These are phyloP conservation scores for Phoma herbarum DNA, from an alignment of 2,329 filamentous ascomycete species.

Conservation along the genomic window DNA sequence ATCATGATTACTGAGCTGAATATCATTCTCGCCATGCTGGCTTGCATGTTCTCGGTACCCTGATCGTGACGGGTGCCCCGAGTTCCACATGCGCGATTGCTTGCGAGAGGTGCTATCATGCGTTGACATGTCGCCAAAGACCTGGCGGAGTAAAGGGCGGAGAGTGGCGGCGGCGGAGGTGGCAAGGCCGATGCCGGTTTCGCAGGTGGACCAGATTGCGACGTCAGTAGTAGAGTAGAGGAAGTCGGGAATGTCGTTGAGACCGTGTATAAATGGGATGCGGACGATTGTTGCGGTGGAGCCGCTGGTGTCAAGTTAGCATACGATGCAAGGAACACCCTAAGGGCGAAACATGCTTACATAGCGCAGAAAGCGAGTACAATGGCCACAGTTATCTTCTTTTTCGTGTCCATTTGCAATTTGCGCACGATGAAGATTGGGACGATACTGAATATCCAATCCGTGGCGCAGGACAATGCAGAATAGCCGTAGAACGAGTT, in stretches of 20 bases:
- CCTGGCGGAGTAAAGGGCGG: constrained; percentile 25
- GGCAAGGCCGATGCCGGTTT: constrained; percentile 29
- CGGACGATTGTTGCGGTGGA: constrained; percentile 27
- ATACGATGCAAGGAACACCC: constrained; percentile 3
- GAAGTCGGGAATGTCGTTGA: constrained; percentile 25
- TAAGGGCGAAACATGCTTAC: constrained; percentile 13
- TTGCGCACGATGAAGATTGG: constrained; percentile 28
- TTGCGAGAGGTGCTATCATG: constrained; percentile 23
- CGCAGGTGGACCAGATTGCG: constrained; percentile 30
- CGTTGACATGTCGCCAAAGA: constrained; percentile 25
- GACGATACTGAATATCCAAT: constrained; percentile 28
- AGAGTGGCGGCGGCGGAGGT: constrained; percentile 27
- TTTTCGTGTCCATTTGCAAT: constrained; percentile 23
- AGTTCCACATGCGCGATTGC: constrained; percentile 23
- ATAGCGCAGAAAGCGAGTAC: constrained; percentile 27
- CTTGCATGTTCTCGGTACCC: constrained; percentile 24
- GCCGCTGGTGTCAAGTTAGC: constrained; percentile 18
- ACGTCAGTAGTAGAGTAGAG: constrained; percentile 28
- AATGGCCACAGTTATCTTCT: constrained; percentile 24
- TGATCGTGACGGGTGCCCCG: constrained; percentile 21
- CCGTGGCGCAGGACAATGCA: constrained; percentile 19
- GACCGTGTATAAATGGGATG: constrained; percentile 23
- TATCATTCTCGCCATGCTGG: constrained; percentile 20
- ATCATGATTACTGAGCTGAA: constrained; percentile 20
- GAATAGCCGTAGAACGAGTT: constrained; percentile 26